Percentiles rank a stretch among this genome's conserved stretches.
phyloP scores from a whole-genome alignment of 2,329 filamentous ascomycete genomes.

The Fusarium agapanthi region DNA sequence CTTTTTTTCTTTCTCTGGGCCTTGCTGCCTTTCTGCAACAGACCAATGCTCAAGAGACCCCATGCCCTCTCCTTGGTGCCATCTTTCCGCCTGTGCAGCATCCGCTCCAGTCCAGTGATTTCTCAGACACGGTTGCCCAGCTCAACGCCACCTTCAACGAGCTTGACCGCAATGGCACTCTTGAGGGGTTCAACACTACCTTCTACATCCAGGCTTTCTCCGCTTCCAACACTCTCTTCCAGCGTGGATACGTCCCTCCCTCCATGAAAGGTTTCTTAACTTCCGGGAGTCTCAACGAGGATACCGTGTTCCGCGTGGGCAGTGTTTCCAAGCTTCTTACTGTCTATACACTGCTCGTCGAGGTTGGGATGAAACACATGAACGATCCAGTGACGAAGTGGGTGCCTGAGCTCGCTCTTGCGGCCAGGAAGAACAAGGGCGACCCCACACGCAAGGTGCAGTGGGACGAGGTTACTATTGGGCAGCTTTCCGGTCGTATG shows the following conservation, averaged over 20 bases:
- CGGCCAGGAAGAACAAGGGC: neutral
- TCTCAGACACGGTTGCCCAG: neutral
- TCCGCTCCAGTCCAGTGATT: neutral
- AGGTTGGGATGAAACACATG: slow-evolving; percentile 3
- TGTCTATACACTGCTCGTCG: neutral
- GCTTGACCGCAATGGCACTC: neutral
- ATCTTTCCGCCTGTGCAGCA: neutral
- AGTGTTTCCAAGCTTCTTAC: neutral
- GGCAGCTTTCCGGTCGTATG: neutral
- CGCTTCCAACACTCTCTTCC: neutral
- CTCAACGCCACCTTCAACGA: neutral
- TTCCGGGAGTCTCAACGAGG: neutral
- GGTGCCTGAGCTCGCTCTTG: slow-evolving; percentile 8
- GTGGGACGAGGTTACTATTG: slow-evolving; percentile 7
- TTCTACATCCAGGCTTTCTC: slow-evolving; percentile 9
- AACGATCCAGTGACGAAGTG: slow-evolving; percentile 7
- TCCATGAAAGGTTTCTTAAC: slow-evolving; percentile 1
- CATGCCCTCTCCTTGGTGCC: neutral
- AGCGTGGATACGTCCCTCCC: neutral
- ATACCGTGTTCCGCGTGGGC: neutral
- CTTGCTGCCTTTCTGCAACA: neutral
- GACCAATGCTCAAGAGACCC: neutral
- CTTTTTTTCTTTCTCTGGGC: neutral
- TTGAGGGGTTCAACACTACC: neutral
- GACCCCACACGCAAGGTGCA: neutral